Conservation (phyloP, 176 grass and related monocot species). For the Musa acuminata region DNA sequence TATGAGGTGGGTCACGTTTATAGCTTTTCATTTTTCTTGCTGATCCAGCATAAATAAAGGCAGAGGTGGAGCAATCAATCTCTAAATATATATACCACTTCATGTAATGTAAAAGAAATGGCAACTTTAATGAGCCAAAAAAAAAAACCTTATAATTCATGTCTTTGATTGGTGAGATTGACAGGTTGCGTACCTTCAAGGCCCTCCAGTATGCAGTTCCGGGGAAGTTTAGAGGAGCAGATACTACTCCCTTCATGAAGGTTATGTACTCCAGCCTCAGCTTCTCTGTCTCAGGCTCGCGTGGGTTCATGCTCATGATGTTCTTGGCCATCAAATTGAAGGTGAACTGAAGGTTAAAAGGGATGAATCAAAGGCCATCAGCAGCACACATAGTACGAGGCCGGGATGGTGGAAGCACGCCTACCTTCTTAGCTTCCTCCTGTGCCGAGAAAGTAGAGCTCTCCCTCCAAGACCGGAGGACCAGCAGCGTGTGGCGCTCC, state of each 20-base stretch:
- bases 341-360: conserved; percentile 50
- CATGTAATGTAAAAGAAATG: neutral
- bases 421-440: conserved; percentile 88
- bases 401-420: neutral
- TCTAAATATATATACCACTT: too few relatives aligned
- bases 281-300: conserved; percentile 67
- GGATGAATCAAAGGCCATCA: neutral
- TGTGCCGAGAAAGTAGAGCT: conserved; percentile 59
- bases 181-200: conserved; percentile 44
- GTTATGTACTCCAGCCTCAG: conserved; percentile 86
- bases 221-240: conserved; percentile 87
- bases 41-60: neutral
- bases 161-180: too few relatives aligned
- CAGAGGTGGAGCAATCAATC: neutral
- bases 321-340: conserved; percentile 99
- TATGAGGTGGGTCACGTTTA: neutral
- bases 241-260: conserved; percentile 98
- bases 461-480: conserved; percentile 45
- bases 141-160: too few relatives aligned
- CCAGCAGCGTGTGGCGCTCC: conserved; percentile 68
- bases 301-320: conserved; percentile 95
- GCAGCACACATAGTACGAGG: neutral
- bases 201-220: conserved; percentile 93
- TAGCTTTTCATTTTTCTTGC: neutral
- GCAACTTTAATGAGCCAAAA: too few relatives aligned